Conservation (phyloP, 768 basidiomycete species). For the Auricularia sp. region DNA sequence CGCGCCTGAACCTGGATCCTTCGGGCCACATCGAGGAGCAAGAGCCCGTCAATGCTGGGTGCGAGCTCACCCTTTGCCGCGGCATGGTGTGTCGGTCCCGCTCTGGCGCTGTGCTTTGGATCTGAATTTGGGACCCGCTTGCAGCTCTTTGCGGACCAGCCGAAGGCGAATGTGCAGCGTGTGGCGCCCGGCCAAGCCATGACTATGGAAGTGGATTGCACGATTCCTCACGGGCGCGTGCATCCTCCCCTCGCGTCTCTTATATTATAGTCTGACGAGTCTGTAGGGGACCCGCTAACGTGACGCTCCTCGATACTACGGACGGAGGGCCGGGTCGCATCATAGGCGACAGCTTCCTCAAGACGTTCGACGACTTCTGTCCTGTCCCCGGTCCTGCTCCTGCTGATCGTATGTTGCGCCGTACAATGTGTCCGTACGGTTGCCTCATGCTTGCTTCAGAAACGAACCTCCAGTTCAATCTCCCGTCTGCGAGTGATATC, state of each 20-base stretch:
- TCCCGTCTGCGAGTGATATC: not conserved
- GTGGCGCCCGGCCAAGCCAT: not conserved
- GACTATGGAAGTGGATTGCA: not conserved
- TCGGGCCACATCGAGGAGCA: slow-evolving; percentile 1
- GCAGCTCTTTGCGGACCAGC: not conserved
- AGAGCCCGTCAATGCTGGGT: not conserved
- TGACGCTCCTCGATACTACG: not conserved
- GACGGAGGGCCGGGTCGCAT: not conserved
- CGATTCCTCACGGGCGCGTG: not conserved
- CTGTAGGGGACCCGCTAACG: not conserved
- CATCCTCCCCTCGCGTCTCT: not conserved
- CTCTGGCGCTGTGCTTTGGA: not conserved
- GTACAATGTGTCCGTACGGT: no score
- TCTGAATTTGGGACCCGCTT: not conserved
- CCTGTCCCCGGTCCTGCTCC: not conserved
- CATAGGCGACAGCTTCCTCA: not conserved
- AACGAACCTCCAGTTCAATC: not conserved
- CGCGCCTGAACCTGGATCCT: not conserved
- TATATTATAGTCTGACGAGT: not conserved
- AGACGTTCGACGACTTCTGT: not conserved
- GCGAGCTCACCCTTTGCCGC: slow-evolving; percentile 1
- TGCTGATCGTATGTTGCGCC: not conserved
- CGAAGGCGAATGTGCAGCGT: not conserved
- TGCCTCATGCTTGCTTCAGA: not conserved
- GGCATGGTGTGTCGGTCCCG: not conserved